phyloP scores from a whole-genome alignment of 225 moss, liverwort and hornwort genomes.

The Takakia lepidozioides region DNA sequence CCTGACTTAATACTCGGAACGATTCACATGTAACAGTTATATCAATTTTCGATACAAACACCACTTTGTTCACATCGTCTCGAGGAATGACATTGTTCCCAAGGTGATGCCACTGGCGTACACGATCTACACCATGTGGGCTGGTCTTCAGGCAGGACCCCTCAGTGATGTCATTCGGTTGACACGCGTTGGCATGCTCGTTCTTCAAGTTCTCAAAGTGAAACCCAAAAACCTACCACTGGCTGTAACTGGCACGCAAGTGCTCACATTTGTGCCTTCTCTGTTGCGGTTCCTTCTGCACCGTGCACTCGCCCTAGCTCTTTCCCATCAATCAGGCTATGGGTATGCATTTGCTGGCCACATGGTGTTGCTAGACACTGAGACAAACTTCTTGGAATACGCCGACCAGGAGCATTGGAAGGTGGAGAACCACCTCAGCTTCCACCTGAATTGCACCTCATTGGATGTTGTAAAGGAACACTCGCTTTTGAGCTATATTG shows the following conservation, averaged over 20 bases:
- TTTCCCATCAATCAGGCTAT: slow-evolving; percentile 92
- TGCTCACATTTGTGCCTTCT: slow-evolving; percentile 57
- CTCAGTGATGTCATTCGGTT: slow-evolving; percentile 71
- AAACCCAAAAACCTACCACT: slow-evolving; percentile 58
- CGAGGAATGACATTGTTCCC: slow-evolving; percentile 96
- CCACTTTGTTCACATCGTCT: slow-evolving; percentile 90
- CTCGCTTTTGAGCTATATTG: slow-evolving; percentile 85
- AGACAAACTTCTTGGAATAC: slow-evolving; percentile 75
- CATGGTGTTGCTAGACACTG: slow-evolving; percentile 88
- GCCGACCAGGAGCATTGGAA: slow-evolving; percentile 88
- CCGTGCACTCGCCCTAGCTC: slow-evolving; percentile 69
- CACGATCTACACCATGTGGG: slow-evolving; percentile 91
- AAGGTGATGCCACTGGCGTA: slow-evolving; percentile 97
- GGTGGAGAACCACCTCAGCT: slow-evolving; percentile 67
- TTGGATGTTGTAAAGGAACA: slow-evolving; percentile 76
- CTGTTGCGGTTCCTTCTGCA: slow-evolving; percentile 87
- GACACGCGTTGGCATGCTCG: slow-evolving; percentile 60
- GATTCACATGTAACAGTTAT: too few species aligned
- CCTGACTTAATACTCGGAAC: too few species aligned
- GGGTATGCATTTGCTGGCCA: slow-evolving; percentile 97
- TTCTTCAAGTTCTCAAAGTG: slow-evolving; percentile 72
- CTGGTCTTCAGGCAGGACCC: slow-evolving; percentile 78
- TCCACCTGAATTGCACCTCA: slow-evolving; percentile 76
- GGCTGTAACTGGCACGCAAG: slow-evolving; percentile 71
- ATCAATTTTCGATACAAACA: slow-evolving; percentile 85